Evolutionary conservation across 2,329 filamentous ascomycete genomes (phyloP), one percentile per base, ranked within the genome.

Genomic region (Hymenoscyphus linearis): DNA sequence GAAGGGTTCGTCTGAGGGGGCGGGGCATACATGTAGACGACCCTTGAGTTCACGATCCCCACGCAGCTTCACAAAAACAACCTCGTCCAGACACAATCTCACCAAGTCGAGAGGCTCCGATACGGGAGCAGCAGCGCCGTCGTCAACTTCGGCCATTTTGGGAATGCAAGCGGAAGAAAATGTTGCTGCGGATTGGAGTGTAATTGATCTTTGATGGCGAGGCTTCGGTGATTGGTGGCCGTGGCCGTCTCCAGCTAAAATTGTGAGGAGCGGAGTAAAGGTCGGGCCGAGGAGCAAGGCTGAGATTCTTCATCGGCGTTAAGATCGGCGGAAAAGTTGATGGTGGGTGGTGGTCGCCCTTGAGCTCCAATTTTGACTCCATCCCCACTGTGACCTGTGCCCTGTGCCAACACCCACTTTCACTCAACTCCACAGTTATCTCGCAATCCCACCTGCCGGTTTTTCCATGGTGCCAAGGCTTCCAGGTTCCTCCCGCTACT

Each of bases 21-120:
- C 27, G n/a, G 22, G 61, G 76, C 88, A 73, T 78, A 98, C 95
- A 77, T 99, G 95, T 72, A 99, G 83, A 72, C 93, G 87, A 66
- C 95, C 95, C 78, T 96, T 95, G 67, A 99, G 82, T 79, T 99
- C 95, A 67, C 95, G 86, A 76, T 99, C 95, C 69, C 95, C 95
- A 73, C 95, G 85, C 67, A 99, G 83, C 84, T 98, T 98, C 68
- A 99, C 93, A 76, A 97, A 96, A 57, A 99, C 95, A 53, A 95
- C 86, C 77, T 99, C 95, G 76, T 98, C 93, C 55, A 99, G 85
- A 68, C 93, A 91, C 60, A 99, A 85, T 69, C 93, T 91, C 69
- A 99, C 95, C 50, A 99, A 86, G 76, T 98, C 95, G 72, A 99
- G 88, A 60, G 96, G 93, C 79, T 99, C 93, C 58, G 93, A 87